Evolutionary conservation across 345 rosid genomes (phyloP).

Genomic region (Brassica cretica): DNA sequence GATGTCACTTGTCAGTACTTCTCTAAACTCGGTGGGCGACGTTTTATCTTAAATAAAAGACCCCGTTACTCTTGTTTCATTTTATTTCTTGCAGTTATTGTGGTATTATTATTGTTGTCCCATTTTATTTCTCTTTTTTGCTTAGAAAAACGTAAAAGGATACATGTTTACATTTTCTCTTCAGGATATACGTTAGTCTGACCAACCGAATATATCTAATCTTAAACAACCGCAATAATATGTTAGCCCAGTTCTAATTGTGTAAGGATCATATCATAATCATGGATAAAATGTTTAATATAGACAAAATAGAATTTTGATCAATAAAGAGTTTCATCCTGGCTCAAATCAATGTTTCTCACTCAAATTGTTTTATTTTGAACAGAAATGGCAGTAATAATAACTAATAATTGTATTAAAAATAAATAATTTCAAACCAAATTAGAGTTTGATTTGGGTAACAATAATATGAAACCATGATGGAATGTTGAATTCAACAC

Average conservation of each 20-base stretch:
- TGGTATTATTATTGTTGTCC: background rate
- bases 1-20: conserved; percentile 6
- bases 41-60: conserved; percentile 32
- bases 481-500: conserved; percentile 14
- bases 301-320: too few relatives aligned
- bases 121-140: background rate
- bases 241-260: background rate
- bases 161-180: background rate
- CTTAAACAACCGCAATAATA: background rate
- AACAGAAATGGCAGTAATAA: too few relatives aligned
- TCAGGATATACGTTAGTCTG: background rate
- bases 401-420: background rate
- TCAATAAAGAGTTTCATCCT: background rate
- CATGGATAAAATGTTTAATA: background rate
- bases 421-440: background rate
- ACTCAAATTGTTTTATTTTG: too few relatives aligned
- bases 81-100: background rate
- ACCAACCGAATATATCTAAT: background rate
- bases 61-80: conserved; percentile 12
- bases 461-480: background rate
- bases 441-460: background rate
- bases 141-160: background rate
- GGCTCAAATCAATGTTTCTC: background rate
- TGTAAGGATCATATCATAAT: background rate
- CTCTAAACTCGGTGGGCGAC: conserved; percentile 23